Conservation (phyloP, 2,329 filamentous ascomycete species). For the Coniella vitis region DNA sequence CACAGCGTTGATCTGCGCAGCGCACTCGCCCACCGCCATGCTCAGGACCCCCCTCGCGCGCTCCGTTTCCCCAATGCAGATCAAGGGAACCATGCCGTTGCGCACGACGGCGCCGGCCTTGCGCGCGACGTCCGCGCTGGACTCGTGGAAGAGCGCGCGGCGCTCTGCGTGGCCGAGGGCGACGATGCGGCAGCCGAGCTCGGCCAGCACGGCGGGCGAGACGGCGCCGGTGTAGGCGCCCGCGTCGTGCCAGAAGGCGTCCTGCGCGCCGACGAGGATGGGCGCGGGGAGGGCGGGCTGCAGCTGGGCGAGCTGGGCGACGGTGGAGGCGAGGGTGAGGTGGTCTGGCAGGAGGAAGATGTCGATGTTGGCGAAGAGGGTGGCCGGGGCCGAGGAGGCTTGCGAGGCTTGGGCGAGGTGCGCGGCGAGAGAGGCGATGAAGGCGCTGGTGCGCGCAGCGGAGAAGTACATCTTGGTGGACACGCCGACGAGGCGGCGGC, state of each 20-base stretch:
- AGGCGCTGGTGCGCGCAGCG: slow-evolving; percentile 52
- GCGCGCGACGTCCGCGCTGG: slow-evolving; percentile 57
- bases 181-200: slow-evolving; percentile 64
- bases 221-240: slow-evolving; percentile 76
- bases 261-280: slow-evolving; percentile 67
- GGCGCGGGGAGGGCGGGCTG: slow-evolving; percentile 24
- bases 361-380: slow-evolving; percentile 47
- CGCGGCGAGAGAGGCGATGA: slow-evolving; percentile 43
- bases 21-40: slow-evolving; percentile 59
- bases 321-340: slow-evolving; percentile 53
- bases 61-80: slow-evolving; percentile 67
- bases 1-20: slow-evolving; percentile 57
- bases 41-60: slow-evolving; percentile 43
- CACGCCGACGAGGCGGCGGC: slow-evolving; percentile 62
- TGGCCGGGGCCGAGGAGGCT: slow-evolving; percentile 29
- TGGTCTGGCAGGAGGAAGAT: slow-evolving; percentile 77
- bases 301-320: slow-evolving; percentile 38
- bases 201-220: slow-evolving; percentile 58
- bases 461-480: slow-evolving; percentile 59
- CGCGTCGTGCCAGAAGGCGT: slow-evolving; percentile 61
- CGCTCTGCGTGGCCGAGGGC: slow-evolving; percentile 80
- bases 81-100: slow-evolving; percentile 67
- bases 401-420: slow-evolving; percentile 24
- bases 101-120: slow-evolving; percentile 64
- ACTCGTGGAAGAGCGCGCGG: slow-evolving; percentile 64